A percentile compares a stretch with the other conserved stretches of the same genome.
Conservation (phyloP, 1,284 basidiomycete genomes). For the Cryptococcus sp. region DNA sequence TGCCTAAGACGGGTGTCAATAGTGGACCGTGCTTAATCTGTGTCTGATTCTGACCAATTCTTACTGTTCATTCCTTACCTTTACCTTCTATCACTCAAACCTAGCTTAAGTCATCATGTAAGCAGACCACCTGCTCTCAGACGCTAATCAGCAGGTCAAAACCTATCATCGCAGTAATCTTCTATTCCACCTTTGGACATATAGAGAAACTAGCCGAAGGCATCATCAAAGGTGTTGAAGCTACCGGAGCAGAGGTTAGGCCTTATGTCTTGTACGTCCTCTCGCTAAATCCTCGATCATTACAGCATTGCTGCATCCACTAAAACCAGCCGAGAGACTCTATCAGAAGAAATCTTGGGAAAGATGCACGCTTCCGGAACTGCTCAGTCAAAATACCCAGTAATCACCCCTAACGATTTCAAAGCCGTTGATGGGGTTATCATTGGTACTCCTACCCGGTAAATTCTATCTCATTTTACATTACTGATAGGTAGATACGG, state of each 20-base stretch:
- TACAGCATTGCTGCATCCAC: neutral
- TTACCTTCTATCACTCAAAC: too few relatives aligned
- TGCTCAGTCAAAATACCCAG: constrained; percentile 59
- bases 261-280: constrained; percentile 59
- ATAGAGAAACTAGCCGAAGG: constrained; percentile 72
- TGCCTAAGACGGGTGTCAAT: too few relatives aligned
- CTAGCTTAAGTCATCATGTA: constrained; percentile 1
- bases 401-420: constrained; percentile 64
- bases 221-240: constrained; percentile 66
- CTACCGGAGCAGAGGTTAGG: constrained; percentile 64
- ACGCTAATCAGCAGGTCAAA: constrained; percentile 15
- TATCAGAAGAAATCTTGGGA: constrained; percentile 67
- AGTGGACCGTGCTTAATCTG: too few relatives aligned
- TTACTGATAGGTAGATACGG: constrained; percentile 48
- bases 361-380: constrained; percentile 65
- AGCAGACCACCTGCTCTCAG: neutral
- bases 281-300: neutral
- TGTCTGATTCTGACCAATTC: too few relatives aligned
- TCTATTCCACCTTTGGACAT: constrained; percentile 81
- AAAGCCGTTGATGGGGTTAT: constrained; percentile 56
- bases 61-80: too few relatives aligned
- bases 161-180: constrained; percentile 70
- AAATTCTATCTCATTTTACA: neutral
- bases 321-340: constrained; percentile 72
- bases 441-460: constrained; percentile 66